Evolutionary conservation across 1,284 basidiomycete species (phyloP).

Genomic region (Chalciporus piperatoides): DNA sequence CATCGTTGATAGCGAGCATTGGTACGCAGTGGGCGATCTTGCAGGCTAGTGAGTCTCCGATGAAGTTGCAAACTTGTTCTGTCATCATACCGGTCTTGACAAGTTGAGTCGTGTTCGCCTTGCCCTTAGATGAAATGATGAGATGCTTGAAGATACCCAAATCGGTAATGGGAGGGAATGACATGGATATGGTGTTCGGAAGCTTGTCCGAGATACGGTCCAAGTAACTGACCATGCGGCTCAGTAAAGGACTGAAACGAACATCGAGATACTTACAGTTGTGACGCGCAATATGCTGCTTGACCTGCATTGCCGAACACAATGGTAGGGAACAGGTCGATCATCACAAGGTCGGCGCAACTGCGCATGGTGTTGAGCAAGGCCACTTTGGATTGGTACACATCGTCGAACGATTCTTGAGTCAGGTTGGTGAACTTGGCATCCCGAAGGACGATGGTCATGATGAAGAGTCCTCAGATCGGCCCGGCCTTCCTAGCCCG

Average conservation of each 20-base stretch:
- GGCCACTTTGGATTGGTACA: constrained; percentile 31
- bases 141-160: constrained; percentile 33
- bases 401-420: constrained; percentile 31
- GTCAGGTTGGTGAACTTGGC: constrained; percentile 31
- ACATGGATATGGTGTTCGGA: constrained; percentile 32
- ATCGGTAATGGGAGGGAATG: constrained; percentile 34
- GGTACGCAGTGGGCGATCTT: constrained; percentile 32
- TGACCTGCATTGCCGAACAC: constrained; percentile 35
- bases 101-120: constrained; percentile 30
- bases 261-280: constrained; percentile 20
- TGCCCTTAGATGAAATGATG: constrained; percentile 24
- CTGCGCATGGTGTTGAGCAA: constrained; percentile 26
- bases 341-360: constrained; percentile 23
- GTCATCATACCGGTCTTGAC: constrained; percentile 32
- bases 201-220: constrained; percentile 28
- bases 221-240: constrained; percentile 21
- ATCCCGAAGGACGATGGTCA: constrained; percentile 35
- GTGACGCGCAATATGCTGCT: constrained; percentile 31
- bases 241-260: neutral
- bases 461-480: constrained; percentile 30
- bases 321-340: constrained; percentile 35
- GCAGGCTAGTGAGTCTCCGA: constrained; percentile 29
- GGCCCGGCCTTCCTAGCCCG: constrained; percentile 17
- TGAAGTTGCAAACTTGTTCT: constrained; percentile 31
- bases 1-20: constrained; percentile 26